Conservation (phyloP, 2,329 filamentous ascomycete species). For the Talaromyces rugulosus region DNA sequence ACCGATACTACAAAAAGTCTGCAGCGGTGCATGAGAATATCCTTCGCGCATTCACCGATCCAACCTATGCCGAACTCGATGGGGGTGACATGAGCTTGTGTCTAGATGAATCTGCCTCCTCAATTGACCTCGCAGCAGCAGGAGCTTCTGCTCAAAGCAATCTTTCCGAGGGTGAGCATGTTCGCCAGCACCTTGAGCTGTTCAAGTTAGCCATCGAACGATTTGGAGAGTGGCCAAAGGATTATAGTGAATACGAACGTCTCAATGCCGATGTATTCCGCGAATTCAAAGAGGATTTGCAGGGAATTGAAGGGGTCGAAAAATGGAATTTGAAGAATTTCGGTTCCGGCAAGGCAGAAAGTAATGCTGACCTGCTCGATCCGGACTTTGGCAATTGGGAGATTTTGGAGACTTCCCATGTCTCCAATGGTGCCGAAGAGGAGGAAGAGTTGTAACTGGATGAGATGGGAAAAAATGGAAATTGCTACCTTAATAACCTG, state of each 20-base stretch:
- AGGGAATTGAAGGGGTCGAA: conserved; percentile 43
- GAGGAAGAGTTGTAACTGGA: conserved; percentile 16
- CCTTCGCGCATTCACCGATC: conserved; percentile 32
- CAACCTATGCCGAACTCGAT: conserved; percentile 26
- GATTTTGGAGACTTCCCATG: conserved; percentile 12
- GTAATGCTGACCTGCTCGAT: conserved; percentile 26
- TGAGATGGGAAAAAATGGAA: background rate
- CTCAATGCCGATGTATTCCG: conserved; percentile 44
- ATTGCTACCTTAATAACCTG: background rate
- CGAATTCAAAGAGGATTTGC: conserved; percentile 36
- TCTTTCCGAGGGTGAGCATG: conserved; percentile 26
- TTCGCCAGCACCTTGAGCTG: conserved; percentile 33
- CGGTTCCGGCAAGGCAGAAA: conserved; percentile 45
- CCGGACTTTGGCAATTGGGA: conserved; percentile 23
- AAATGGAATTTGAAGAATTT: conserved; percentile 46
- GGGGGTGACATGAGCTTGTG: conserved; percentile 20
- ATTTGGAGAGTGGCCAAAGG: conserved; percentile 43
- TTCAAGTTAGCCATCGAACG: conserved; percentile 39
- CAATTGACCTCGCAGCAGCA: conserved; percentile 19
- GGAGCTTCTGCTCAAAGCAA: conserved; percentile 13
- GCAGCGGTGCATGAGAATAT: conserved; percentile 35
- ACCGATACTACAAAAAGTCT: conserved; percentile 37
- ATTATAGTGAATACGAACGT: conserved; percentile 45
- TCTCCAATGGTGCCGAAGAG: conserved; percentile 16
- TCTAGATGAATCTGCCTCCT: conserved; percentile 19